A percentile compares a stretch with the other conserved stretches of the same genome.
phyloP scores from a whole-genome alignment of 176 grass and related monocot genomes.

The Poa pratensis region DNA sequence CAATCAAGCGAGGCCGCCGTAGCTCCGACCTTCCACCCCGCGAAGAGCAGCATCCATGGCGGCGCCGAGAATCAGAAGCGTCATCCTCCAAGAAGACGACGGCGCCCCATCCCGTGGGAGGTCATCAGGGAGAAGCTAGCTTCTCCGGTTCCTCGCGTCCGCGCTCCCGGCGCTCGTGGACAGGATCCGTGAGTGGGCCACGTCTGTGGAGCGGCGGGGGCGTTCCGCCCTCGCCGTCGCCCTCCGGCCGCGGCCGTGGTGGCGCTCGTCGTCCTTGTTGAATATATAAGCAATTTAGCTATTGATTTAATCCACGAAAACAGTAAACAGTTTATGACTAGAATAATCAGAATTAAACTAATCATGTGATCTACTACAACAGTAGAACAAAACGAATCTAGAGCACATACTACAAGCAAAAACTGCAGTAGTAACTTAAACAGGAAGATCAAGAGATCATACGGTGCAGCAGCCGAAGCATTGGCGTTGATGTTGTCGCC shows the following conservation, averaged over 20 bases:
- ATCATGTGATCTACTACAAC: too few relatives aligned
- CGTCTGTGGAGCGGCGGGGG: not conserved
- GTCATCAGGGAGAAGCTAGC: not conserved
- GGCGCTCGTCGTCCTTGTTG: not conserved
- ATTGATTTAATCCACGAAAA: too few relatives aligned
- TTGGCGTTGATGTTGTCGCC: too few relatives aligned
- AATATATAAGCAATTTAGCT: too few relatives aligned
- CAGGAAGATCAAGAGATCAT: too few relatives aligned
- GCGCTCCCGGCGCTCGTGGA: not conserved
- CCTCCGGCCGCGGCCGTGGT: not conserved
- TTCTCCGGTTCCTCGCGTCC: constrained; percentile 25
- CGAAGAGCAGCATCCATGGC: not conserved
- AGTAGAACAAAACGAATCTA: too few relatives aligned
- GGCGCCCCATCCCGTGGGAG: not conserved
- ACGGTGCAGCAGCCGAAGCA: too few relatives aligned
- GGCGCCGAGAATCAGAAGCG: not conserved
- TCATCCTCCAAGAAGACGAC: not conserved
- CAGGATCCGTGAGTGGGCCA: not conserved
- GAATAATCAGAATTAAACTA: too few relatives aligned
- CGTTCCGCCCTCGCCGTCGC: not conserved
- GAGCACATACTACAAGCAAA: too few relatives aligned
- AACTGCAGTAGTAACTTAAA: too few relatives aligned
- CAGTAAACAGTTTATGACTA: too few relatives aligned
- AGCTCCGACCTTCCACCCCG: not conserved
- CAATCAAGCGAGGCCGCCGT: not conserved